Evolutionary conservation across 2,329 filamentous ascomycete genomes (phyloP).

Genomic region (Fonsecaea pedrosoi): DNA sequence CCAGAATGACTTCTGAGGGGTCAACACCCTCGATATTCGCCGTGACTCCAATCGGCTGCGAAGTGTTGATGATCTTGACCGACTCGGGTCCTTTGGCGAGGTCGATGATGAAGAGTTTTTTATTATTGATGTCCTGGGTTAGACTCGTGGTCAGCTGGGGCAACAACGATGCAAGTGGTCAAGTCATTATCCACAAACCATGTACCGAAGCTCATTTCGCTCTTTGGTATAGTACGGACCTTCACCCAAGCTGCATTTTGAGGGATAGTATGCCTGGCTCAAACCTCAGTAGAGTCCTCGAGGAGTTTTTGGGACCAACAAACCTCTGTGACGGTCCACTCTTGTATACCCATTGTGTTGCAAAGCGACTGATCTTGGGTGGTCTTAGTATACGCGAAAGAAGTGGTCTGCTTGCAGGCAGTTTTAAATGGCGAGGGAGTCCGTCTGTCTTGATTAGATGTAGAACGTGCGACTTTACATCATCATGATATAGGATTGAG

Average conservation of each 20-base stretch:
- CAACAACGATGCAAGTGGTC: not conserved
- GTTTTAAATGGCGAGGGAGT: not conserved
- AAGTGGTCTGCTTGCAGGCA: not conserved
- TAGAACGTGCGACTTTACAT: not conserved
- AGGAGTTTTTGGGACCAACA: conserved; percentile 6
- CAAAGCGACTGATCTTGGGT: not conserved
- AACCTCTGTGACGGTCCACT: conserved; percentile 57
- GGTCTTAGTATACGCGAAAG: not conserved
- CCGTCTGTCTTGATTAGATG: conserved; percentile 2
- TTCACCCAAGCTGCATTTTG: conserved; percentile 49
- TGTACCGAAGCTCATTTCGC: conserved; percentile 51
- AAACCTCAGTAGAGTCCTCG: not conserved
- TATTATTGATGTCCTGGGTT: conserved; percentile 74
- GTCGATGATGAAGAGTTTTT: conserved; percentile 74
- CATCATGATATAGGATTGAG: conserved; percentile 1
- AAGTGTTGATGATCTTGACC: conserved; percentile 63
- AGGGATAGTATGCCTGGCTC: conserved; percentile 43
- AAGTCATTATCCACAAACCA: conserved; percentile 35
- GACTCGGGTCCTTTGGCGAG: conserved; percentile 68
- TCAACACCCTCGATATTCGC: conserved; percentile 74
- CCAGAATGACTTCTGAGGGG: conserved; percentile 69
- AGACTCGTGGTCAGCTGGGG: conserved; percentile 64
- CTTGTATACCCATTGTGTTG: conserved; percentile 43
- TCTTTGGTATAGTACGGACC: conserved; percentile 50
- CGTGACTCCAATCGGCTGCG: conserved; percentile 69